Base-by-base conservation (phyloP, 1,284 basidiomycete species). In the Cutaneotrichosporon spelunceum region DNA sequence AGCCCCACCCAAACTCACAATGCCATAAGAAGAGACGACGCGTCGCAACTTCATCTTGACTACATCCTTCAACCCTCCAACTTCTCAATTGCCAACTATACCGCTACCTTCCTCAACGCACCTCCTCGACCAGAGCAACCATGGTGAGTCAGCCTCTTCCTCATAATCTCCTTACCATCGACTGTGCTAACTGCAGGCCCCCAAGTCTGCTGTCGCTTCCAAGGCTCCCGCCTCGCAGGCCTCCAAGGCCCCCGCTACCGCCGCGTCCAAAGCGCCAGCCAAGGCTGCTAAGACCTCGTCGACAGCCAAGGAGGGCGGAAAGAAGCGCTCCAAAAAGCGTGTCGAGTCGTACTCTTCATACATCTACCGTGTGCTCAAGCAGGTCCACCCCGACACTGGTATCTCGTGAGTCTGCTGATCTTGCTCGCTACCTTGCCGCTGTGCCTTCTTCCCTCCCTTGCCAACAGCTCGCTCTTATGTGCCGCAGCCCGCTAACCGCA, bases 301-400 rank as follows among this genome's bases (percentile, higher is more conserved):
- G 3, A 44, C 49, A 26, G 29, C 59, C 53, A 61, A 56, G 56
- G 61, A 61, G 59, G 61, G 59, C 27, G 56, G 57, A 56, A 66
- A 63, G 65, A 60, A 92, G 87, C 88, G 88, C 83, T 84, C 89
- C 81, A 89, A 88, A 83, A 93, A 92, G 84, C 80, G 87, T 90
- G 85, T 76, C 71, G 91, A 93, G 83, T 91, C 91, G 19, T 93
- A 93, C 84, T 89, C 89, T 59, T 92, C 91, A 4, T 94, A 94
- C 83, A 93, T 94, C 79, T 93, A 93, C 86, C 94, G 93, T 75
- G 79, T 80, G 68, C 74, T 79, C 67, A 80, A 80, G 77, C 78
- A 79, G 74, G 93, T 96, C 64, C 93, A 96, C 83, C 93, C 93
- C 60, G 93, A 97, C 78, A 95, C 91, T 67, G 93, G 93, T 86